Evolutionary conservation across 2,329 filamentous ascomycete species (phyloP).

Genomic region (Chaetomiaceae sp.): DNA sequence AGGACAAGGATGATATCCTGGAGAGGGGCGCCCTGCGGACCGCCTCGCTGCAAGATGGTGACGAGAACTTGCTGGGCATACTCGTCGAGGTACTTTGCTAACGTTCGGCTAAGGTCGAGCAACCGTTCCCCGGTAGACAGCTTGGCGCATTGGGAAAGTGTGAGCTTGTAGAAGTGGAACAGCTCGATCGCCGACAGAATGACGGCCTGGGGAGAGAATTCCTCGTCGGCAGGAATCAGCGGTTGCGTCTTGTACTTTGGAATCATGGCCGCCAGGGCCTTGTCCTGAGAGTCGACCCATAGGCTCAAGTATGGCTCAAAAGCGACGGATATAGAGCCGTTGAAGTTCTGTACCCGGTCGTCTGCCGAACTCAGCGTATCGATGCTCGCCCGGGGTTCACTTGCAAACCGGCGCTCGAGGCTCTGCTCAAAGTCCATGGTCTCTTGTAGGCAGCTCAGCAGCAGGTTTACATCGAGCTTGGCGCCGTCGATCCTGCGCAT

Average conservation of each 20-base stretch:
- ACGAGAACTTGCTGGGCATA: conserved; percentile 92
- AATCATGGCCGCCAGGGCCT: conserved; percentile 75
- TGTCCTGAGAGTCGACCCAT: conserved; percentile 96
- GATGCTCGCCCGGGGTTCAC: conserved; percentile 70
- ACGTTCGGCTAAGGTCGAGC: conserved; percentile 75
- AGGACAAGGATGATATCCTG: conserved; percentile 81
- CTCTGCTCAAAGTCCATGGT: conserved; percentile 95
- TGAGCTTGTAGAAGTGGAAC: conserved; percentile 94
- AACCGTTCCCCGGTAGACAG: conserved; percentile 86
- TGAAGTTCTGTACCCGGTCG: conserved; percentile 71
- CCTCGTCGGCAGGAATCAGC: conserved; percentile 76
- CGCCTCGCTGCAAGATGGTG: conserved; percentile 58
- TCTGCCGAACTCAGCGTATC: conserved; percentile 82
- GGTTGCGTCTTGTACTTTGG: conserved; percentile 83
- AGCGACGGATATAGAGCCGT: conserved; percentile 87
- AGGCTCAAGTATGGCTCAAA: conserved; percentile 96
- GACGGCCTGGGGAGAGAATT: conserved; percentile 85
- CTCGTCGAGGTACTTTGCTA: conserved; percentile 90
- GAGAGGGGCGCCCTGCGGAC: conserved; percentile 48
- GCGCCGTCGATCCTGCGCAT: conserved; percentile 73
- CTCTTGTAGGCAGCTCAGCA: conserved; percentile 86
- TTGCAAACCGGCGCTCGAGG: conserved; percentile 77
- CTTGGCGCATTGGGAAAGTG: conserved; percentile 90
- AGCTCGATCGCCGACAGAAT: conserved; percentile 92
- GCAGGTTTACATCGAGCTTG: conserved; percentile 81